Evolutionary conservation across 2,329 filamentous ascomycete species (phyloP).

Genomic region (Penicillium italicum): DNA sequence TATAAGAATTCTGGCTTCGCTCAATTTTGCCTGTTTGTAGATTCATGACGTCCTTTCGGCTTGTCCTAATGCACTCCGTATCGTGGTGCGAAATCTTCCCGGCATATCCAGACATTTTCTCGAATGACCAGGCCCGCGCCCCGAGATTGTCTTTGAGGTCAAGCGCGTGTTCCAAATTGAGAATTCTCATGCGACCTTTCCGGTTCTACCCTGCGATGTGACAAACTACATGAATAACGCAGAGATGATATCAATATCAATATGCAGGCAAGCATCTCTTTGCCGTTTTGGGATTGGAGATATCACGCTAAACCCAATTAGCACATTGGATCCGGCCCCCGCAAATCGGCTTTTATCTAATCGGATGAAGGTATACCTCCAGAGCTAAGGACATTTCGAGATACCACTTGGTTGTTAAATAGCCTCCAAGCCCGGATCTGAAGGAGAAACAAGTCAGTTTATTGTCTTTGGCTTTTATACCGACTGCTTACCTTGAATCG

Average conservation of each 20-base stretch:
- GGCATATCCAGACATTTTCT: not conserved
- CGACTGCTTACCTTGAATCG: not conserved
- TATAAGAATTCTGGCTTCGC: conserved; percentile 5
- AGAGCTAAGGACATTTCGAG: not conserved
- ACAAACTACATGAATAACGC: conserved; percentile 1
- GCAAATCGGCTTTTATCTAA: conserved; percentile 19
- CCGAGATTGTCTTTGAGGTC: not conserved
- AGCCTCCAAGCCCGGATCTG: not conserved
- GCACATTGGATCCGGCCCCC: conserved; percentile 58
- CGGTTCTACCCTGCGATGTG: not conserved
- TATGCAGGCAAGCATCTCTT: conserved; percentile 19
- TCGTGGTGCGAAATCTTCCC: not conserved
- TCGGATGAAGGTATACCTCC: conserved; percentile 1
- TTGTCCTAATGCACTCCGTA: not conserved
- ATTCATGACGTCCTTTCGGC: not conserved
- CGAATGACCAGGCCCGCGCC: not conserved
- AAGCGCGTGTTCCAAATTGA: not conserved
- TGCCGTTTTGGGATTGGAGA: conserved; percentile 14
- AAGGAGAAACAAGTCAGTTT: not conserved
- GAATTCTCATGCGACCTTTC: not conserved
- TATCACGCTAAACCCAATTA: conserved; percentile 47
- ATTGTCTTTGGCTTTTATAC: not conserved
- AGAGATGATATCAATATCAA: not conserved
- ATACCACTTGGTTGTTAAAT: conserved; percentile 11
- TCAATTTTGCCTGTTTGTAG: not conserved